Evolutionary conservation across 1,139 yeast genomes (phyloP), one percentile per base, ranked within the genome.

Genomic region (Petasospora rhodanensis): DNA sequence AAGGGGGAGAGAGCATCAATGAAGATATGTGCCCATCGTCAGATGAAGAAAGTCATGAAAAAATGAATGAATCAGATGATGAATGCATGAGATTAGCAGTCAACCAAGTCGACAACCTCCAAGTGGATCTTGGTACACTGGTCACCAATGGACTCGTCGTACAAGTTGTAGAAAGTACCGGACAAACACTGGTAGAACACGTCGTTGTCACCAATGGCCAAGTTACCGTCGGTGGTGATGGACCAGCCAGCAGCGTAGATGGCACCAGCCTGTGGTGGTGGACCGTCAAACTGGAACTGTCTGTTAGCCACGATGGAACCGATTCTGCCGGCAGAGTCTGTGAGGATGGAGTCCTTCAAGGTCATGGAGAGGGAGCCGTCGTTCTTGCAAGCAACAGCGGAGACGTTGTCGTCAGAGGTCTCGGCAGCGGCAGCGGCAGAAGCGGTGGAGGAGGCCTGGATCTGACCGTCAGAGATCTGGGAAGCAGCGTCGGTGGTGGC

Each of bases 191-290:
- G 85, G 74, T 73, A 80, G 75, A 81, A 81, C 42, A 64, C 61
- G 42, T 73, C 70, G 38, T 59, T 55, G 62, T 68, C 64, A 63
- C 89, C 91, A 47, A 81, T 63, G 39, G 84, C 83, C 58, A 82
- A 73, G 65, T 66, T 55, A 47, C 85, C 85, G 37, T 74, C 79
- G 34, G 58, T 52, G 38, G 78, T 68, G 51, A 79, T 63, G 31
- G 82, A 68, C 91, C 91, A 82, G 46, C 91, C 91, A 39, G 76
- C 83, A 54, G 91, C 91, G 62, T 77, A 80, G 61, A 81, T 76
- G 49, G 87, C 73, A 61, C 91, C 93, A 41, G 89, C 87, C 70
- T 81, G 93, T 52, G 89, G 89, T 63, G 87, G 86, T 49, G 91
- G 91, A 59, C 89, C 89, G 56, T 80, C 91, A 54, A 80, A 80